Percentiles rank a stretch among this genome's conserved stretches.
Evolutionary conservation across 768 basidiomycete species (phyloP).

Genomic region (Gymnopilus dilepis): DNA sequence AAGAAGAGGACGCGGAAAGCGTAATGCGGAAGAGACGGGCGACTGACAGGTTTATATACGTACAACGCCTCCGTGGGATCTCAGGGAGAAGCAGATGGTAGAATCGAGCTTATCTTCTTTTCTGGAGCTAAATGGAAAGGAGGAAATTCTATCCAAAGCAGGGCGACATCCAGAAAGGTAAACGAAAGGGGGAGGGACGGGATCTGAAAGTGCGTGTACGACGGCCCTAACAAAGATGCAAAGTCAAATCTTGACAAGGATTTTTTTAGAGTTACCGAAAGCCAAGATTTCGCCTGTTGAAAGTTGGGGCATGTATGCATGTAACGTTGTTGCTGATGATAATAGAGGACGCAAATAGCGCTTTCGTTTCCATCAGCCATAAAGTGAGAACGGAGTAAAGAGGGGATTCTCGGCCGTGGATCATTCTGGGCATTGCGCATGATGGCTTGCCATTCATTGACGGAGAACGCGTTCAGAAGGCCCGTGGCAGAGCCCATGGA

Average conservation of each 20-base stretch:
- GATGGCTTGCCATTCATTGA: constrained; percentile 3
- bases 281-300: neutral
- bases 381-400: constrained; percentile 4
- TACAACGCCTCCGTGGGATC: constrained; percentile 18
- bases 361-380: constrained; percentile 9
- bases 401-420: constrained; percentile 29
- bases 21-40: neutral
- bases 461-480: neutral
- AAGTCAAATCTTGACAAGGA: constrained; percentile 8
- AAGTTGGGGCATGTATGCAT: neutral
- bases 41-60: constrained; percentile 23
- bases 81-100: constrained; percentile 7
- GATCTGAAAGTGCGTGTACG: constrained; percentile 10
- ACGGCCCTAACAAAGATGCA: constrained; percentile 6
- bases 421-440: constrained; percentile 19
- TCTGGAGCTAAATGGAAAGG: constrained; percentile 1
- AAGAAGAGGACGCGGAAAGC: constrained; percentile 7
- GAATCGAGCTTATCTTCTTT: constrained; percentile 11
- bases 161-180: neutral
- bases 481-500: neutral
- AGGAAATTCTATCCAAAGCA: constrained; percentile 12
- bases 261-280: constrained; percentile 5
- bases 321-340: constrained; percentile 2
- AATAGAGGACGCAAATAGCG: constrained; percentile 4
- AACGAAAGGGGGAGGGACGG: neutral